These are phyloP conservation scores for Aspergillus aculeatus DNA, from an alignment of 2,329 filamentous ascomycete species.

Conservation along the genomic window DNA sequence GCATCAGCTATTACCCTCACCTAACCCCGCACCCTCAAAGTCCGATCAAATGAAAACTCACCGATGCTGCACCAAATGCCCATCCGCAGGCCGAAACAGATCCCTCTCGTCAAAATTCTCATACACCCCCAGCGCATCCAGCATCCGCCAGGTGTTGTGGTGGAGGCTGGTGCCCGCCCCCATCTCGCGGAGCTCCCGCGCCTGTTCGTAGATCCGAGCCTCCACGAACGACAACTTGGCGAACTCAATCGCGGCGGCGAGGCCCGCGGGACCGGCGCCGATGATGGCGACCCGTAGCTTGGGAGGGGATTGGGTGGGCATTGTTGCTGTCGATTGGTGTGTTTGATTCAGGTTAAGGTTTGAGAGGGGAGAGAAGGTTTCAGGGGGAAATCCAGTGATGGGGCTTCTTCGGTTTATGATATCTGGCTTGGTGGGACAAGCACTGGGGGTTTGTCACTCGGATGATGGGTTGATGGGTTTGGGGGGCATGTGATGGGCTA, in stretches of 20 bases:
- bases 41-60: not conserved
- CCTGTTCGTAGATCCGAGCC: constrained; percentile 15
- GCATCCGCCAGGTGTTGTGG: constrained; percentile 16
- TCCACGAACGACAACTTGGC: constrained; percentile 9
- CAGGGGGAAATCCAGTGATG: too few species aligned
- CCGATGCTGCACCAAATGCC: constrained; percentile 15
- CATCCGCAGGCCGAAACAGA: constrained; percentile 11
- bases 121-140: constrained; percentile 11
- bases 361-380: too few species aligned
- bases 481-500: too few species aligned
- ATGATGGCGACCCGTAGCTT: constrained; percentile 15
- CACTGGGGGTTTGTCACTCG: too few species aligned
- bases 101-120: constrained; percentile 9
- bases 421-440: too few species aligned
- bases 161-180: constrained; percentile 15
- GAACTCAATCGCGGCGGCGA: constrained; percentile 15
- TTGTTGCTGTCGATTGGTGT: not conserved
- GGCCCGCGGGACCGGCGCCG: constrained; percentile 16
- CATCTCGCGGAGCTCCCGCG: constrained; percentile 9
- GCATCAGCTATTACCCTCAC: too few species aligned
- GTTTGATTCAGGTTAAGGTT: not conserved
- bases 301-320: not conserved
- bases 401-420: too few species aligned
- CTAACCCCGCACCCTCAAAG: not conserved
- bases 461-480: too few species aligned